A percentile compares a stretch with the other conserved stretches of the same genome.
Evolutionary conservation across 2,329 filamentous ascomycete species (phyloP).

Genomic region (Tolypocladium guangdongense): DNA sequence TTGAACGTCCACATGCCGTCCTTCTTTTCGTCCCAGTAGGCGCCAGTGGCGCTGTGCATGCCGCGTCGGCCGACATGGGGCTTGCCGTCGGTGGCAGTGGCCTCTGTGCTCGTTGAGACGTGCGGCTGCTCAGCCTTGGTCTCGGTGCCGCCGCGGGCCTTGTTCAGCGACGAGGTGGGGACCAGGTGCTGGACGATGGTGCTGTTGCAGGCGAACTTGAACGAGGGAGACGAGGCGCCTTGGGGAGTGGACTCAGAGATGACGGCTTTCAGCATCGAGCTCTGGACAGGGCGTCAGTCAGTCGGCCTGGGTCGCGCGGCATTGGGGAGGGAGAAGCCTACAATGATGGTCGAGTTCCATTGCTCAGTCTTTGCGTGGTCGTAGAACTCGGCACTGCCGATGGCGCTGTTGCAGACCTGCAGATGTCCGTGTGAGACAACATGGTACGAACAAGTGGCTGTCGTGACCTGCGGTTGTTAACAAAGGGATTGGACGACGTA

Average conservation of each 20-base stretch:
- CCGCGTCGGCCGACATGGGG: conserved; percentile 74
- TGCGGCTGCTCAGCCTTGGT: conserved; percentile 37
- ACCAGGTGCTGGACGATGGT: conserved; percentile 94
- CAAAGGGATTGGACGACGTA: conserved; percentile 32
- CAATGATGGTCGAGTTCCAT: conserved; percentile 92
- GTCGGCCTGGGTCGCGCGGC: not conserved
- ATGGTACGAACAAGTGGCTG: not conserved
- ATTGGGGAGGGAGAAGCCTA: conserved; percentile 33
- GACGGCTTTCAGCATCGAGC: conserved; percentile 64
- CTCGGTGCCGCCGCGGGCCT: conserved; percentile 40
- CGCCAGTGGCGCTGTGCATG: conserved; percentile 78
- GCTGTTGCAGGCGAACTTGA: conserved; percentile 95
- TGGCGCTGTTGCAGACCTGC: conserved; percentile 72
- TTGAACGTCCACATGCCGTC: conserved; percentile 88
- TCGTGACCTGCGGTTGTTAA: not conserved
- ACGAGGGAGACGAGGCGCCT: conserved; percentile 48
- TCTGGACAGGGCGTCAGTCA: conserved; percentile 34
- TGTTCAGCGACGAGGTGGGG: conserved; percentile 53
- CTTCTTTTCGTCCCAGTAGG: conserved; percentile 85
- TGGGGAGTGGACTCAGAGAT: conserved; percentile 62
- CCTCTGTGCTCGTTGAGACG: conserved; percentile 42
- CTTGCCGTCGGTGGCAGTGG: conserved; percentile 51
- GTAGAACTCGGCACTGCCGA: conserved; percentile 68
- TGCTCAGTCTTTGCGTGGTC: conserved; percentile 73
- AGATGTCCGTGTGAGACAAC: not conserved